Evolutionary conservation across 495 filamentous ascomycete species (phyloP).

Genomic region (Evernia prunastri): DNA sequence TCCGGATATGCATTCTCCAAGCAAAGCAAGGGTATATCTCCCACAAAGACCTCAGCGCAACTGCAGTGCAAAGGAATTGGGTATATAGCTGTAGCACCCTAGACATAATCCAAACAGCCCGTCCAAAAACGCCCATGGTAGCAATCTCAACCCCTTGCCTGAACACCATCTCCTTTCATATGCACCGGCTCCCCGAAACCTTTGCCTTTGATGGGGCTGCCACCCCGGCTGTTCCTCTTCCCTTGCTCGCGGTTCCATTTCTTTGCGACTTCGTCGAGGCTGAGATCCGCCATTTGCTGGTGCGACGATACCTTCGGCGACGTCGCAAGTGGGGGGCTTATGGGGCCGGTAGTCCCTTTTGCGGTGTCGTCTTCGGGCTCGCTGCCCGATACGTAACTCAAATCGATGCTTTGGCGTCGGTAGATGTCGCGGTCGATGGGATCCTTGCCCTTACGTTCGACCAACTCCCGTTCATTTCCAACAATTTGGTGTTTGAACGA

Average conservation of each 20-base stretch:
- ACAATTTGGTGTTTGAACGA: constrained; percentile 7
- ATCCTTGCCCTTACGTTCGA: not conserved
- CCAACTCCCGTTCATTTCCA: not conserved
- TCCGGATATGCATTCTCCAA: not conserved
- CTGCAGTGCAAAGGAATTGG: not conserved
- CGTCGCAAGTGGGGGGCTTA: constrained; percentile 12
- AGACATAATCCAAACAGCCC: not conserved
- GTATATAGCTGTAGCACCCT: not conserved
- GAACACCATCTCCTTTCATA: constrained; percentile 4
- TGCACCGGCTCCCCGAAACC: constrained; percentile 1
- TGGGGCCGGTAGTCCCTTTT: not conserved
- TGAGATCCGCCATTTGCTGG: not conserved
- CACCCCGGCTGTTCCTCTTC: constrained; percentile 1
- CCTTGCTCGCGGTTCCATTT: constrained; percentile 18
- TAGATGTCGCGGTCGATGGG: not conserved
- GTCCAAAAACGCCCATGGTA: not conserved
- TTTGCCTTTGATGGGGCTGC: not conserved
- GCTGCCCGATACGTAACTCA: not conserved
- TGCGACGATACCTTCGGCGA: constrained; percentile 12
- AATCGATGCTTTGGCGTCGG: constrained; percentile 8
- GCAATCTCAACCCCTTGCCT: not conserved
- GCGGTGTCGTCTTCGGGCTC: constrained; percentile 5
- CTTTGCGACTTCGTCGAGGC: constrained; percentile 14
- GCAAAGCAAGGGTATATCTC: not conserved
- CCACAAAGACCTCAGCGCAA: not conserved